phyloP scores from a whole-genome alignment of 768 basidiomycete genomes.

The Gelatoporia subvermispora region DNA sequence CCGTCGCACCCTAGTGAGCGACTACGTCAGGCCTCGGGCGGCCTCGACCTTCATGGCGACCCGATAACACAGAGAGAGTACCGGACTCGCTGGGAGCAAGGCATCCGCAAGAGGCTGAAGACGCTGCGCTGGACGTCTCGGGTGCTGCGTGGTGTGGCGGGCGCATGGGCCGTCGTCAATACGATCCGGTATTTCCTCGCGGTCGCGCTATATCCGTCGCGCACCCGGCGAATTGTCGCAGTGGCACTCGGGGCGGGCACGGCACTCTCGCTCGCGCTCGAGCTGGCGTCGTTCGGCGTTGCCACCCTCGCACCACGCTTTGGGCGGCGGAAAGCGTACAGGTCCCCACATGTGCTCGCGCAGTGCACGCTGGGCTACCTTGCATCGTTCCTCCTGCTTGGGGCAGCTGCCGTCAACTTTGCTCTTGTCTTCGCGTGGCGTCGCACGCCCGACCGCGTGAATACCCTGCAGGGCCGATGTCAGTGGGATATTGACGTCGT shows the following conservation, averaged over 20 bases:
- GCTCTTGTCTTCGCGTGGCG: constrained; percentile 52
- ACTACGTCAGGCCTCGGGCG: constrained; percentile 25
- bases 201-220: constrained; percentile 38
- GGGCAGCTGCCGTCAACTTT: constrained; percentile 51
- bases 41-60: constrained; percentile 27
- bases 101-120: constrained; percentile 28
- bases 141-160: constrained; percentile 36
- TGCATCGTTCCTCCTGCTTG: constrained; percentile 44
- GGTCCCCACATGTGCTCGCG: constrained; percentile 27
- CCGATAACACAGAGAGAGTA: constrained; percentile 27
- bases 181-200: constrained; percentile 63
- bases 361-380: constrained; percentile 34
- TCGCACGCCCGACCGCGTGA: constrained; percentile 29
- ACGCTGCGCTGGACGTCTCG: constrained; percentile 26
- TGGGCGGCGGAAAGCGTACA: constrained; percentile 22
- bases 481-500: constrained; percentile 60
- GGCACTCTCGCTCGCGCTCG: constrained; percentile 36
- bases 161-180: constrained; percentile 57
- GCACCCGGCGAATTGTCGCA: constrained; percentile 36
- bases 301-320: constrained; percentile 36
- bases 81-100: constrained; percentile 23
- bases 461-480: constrained; percentile 44
- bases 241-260: constrained; percentile 47
- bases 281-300: constrained; percentile 33
- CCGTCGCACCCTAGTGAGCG: constrained; percentile 40